Evolutionary conservation across 106 monocot species (phyloP), one percentile per base, ranked within the genome.

Genomic region (Chionographis japonica): DNA sequence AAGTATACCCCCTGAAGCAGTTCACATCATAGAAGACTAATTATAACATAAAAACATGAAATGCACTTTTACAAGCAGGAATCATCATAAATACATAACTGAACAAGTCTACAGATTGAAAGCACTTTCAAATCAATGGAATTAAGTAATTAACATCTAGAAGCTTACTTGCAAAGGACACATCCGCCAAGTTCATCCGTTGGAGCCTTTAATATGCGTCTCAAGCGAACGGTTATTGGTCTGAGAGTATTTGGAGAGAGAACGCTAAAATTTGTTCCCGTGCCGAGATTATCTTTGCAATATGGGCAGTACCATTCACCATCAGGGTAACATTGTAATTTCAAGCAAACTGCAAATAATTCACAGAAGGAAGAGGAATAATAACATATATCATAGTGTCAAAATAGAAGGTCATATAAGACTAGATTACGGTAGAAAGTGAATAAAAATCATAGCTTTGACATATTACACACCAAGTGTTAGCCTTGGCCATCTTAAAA

Each of bases 111-210:
- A 40, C 58, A 17, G 36, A 66, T 62, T 16, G 38, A 2, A 16
- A 68, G 61, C 52, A 52, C 36, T 53, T 2, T 17, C 6, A 8
- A 7, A 10, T 61, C 52, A 13, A 60, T 4, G 39, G 18, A 72
- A 4, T 40, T 20, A 12, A 54, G 39, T 12, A 72, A 4, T 40
- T 20, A 12, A 54, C 37, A 50, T 16, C 10, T 57, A 66, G 54
- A 50, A 56, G 38, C 81, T 18, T 85, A 85, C 85, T 68, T 67
- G 71, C 85, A 85, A 39, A 81, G 54, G 39, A 57, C 27, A 52
- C 85, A 85, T 52, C 41, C 35, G 67, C 53, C 65, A 67, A 42
- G 12, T 18, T 67, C 56, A 43, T 62, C 62, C 51, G 43, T 64
- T 58, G 53, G 60, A 41, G 60, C n/a, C 16, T 66, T 51, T 9